A percentile compares a stretch with the other conserved stretches of the same genome.
phyloP scores from a whole-genome alignment of 495 filamentous ascomycete genomes.

The Bathelium albidoporum region DNA sequence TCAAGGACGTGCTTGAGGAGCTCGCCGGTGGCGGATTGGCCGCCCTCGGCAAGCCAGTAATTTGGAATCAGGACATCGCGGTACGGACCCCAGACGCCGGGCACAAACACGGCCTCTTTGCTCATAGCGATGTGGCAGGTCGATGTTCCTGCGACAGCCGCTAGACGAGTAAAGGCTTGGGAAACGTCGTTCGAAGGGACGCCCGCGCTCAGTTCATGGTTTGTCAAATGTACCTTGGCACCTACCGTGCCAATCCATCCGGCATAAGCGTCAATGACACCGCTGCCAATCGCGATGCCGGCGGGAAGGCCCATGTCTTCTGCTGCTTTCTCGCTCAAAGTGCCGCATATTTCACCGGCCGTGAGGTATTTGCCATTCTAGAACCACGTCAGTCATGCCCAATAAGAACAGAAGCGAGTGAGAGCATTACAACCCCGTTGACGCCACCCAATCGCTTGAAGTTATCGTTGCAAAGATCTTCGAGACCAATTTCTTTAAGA shows the following conservation, averaged over 20 bases:
- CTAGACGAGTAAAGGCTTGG: conserved; percentile 88
- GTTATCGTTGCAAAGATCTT: conserved; percentile 70
- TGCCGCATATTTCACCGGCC: conserved; percentile 81
- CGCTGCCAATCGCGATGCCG: conserved; percentile 85
- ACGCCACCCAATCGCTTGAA: conserved; percentile 91
- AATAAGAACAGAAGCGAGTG: not conserved
- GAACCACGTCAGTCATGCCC: conserved; percentile 18
- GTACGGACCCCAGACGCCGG: conserved; percentile 94
- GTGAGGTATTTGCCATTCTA: conserved; percentile 86
- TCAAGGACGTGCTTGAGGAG: conserved; percentile 86
- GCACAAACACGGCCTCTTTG: conserved; percentile 76
- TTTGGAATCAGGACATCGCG: conserved; percentile 82
- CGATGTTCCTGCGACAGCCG: conserved; percentile 92
- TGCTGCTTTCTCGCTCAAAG: conserved; percentile 72
- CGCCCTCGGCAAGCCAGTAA: conserved; percentile 94
- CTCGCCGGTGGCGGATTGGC: conserved; percentile 90
- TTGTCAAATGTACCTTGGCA: conserved; percentile 67
- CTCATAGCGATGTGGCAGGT: conserved; percentile 98
- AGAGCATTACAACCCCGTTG: conserved; percentile 66
- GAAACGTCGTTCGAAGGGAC: conserved; percentile 64
- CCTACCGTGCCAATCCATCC: conserved; percentile 99
- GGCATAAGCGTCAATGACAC: conserved; percentile 96
- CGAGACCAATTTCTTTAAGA: conserved; percentile 67
- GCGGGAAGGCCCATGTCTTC: conserved; percentile 72
- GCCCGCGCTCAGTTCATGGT: conserved; percentile 44